Conservation (phyloP, 352 stramenopile species). For the Paralagenidium karlingii region DNA sequence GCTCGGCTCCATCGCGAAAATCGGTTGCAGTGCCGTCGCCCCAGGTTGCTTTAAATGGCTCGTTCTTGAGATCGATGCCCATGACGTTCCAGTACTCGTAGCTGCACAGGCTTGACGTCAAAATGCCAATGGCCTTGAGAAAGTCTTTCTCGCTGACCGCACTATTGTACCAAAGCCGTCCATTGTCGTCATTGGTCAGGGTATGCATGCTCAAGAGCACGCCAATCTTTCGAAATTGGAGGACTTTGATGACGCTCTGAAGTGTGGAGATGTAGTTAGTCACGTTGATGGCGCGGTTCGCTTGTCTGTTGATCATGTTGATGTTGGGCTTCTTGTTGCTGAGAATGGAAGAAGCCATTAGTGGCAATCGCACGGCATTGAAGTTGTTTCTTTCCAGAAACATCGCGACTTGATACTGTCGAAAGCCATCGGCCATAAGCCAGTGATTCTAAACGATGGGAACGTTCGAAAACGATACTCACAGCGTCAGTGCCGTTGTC, state of each 20-base stretch:
- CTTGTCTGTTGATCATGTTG: conserved; percentile 7
- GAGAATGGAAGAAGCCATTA: conserved; percentile 11
- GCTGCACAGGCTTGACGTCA: conserved; percentile 13
- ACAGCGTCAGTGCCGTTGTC: conserved; percentile 59
- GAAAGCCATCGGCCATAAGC: not conserved
- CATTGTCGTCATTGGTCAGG: conserved; percentile 12
- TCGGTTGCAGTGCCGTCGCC: conserved; percentile 13
- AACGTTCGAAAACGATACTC: conserved; percentile 1
- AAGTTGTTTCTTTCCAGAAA: conserved; percentile 32
- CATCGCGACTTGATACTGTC: conserved; percentile 17
- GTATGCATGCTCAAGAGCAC: conserved; percentile 35
- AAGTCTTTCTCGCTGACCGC: conserved; percentile 20
- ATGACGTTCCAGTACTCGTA: conserved; percentile 44
- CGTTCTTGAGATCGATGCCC: conserved; percentile 49
- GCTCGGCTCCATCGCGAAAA: conserved; percentile 11
- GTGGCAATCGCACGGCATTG: conserved; percentile 21
- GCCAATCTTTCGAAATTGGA: conserved; percentile 13
- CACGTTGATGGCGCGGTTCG: conserved; percentile 8
- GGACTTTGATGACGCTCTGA: conserved; percentile 7
- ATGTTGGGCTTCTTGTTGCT: conserved; percentile 6
- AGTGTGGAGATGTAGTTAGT: conserved; percentile 7
- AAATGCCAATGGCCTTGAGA: conserved; percentile 23
- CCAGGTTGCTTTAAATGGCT: conserved; percentile 36
- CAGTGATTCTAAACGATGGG: not conserved
- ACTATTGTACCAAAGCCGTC: conserved; percentile 24